Percentiles rank a stretch among this genome's conserved stretches.
Conservation (phyloP, 2,329 filamentous ascomycete genomes). For the Calycina marina region DNA sequence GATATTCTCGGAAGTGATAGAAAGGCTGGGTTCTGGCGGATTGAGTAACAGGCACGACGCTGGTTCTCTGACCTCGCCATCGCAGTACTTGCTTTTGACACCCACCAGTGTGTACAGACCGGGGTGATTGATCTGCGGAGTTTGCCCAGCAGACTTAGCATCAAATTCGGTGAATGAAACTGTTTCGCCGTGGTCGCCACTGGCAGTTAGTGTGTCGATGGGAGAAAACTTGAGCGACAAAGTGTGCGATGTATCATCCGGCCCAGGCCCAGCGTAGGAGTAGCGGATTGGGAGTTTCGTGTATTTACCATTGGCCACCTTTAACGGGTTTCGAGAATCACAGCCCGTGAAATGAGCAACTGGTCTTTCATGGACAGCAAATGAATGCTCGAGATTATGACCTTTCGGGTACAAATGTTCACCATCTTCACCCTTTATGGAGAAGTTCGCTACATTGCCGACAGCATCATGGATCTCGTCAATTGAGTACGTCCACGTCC, state of each 20-base stretch:
- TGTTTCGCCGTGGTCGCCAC: constrained; percentile 52
- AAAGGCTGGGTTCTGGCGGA: constrained; percentile 70
- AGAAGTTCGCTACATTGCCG: constrained; percentile 73
- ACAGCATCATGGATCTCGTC: constrained; percentile 86
- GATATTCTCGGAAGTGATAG: constrained; percentile 63
- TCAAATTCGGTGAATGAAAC: constrained; percentile 41
- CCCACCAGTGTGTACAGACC: constrained; percentile 79
- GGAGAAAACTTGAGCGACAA: constrained; percentile 74
- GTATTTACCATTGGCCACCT: constrained; percentile 61
- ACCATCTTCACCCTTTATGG: constrained; percentile 48
- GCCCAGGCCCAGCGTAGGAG: constrained; percentile 41
- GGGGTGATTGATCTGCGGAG: constrained; percentile 55
- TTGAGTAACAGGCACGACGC: constrained; percentile 89
- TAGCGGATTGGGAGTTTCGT: constrained; percentile 59
- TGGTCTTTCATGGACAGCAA: constrained; percentile 78
- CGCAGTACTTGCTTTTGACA: constrained; percentile 66
- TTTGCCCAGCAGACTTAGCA: constrained; percentile 46
- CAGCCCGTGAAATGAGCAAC: constrained; percentile 58
- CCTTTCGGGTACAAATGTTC: constrained; percentile 43
- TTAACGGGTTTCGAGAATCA: constrained; percentile 65
- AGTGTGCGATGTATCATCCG: constrained; percentile 51
- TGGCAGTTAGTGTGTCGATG: constrained; percentile 51
- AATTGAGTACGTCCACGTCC: constrained; percentile 78
- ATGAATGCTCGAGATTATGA: constrained; percentile 56
- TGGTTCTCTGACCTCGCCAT: constrained; percentile 81